Evolutionary conservation across 495 filamentous ascomycete genomes (phyloP), one percentile per base, ranked within the genome.

Genomic region (Apiosordaria backusii): DNA sequence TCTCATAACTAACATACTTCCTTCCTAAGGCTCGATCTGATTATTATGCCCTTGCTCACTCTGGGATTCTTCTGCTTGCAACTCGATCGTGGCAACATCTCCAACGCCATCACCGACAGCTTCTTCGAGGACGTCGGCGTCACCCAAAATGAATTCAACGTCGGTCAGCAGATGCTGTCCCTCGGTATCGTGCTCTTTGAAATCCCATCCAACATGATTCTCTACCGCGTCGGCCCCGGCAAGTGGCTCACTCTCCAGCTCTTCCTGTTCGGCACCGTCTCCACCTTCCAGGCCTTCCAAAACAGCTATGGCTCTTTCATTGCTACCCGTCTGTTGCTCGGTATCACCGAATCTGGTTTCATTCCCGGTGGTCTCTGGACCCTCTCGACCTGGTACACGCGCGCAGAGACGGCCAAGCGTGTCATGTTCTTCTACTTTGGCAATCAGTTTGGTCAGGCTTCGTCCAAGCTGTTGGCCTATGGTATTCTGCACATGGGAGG

Each of bases 301-400:
- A 75, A 81, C 23, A 77, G 77, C 4, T 82, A 83, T 60, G 76
- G 77, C 2, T 76, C 79, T 5, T 88, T 78, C 67, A 66, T 87
- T 4, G 78, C 75, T 2, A 87, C 85, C 0, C 79, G 86, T 5
- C 70, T 88, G 24, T 67, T 87, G 4, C 76, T 88, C 3, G 86
- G 74, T 13, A 67, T 76, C 16, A 80, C 81, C 29, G 86, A 88
- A 68, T 83, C 81, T 4, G 86, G 85, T 4, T 89, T 85, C 67
- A 87, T 87, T 65, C 86, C 86, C 50, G 85, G 81, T n/a, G 81
- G 82, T 2, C 75, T 88, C 0, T 88, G 85, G 65, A 86, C 84
- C 16, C 77, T 88, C n/a, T 84, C 85, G 2, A 83, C 80, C 4
- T 88, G 86, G 85, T 88, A 88, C 68, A 87, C 83, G 66, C 79